Conservation (phyloP, 305 asterid species). For the Solanum aculeatissimum region DNA sequence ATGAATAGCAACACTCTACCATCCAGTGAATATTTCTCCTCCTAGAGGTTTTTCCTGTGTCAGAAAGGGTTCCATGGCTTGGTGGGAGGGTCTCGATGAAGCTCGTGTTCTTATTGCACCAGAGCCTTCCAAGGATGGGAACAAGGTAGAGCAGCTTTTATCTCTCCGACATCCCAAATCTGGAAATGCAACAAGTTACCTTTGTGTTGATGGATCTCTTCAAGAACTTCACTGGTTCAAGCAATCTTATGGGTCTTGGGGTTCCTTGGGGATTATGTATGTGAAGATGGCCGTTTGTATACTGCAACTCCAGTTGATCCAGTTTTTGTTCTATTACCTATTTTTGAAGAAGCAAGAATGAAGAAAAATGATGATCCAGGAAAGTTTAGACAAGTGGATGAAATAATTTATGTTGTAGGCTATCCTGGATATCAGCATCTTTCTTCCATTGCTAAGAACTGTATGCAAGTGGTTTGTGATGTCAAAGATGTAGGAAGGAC, state of each 20-base stretch:
- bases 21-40: not conserved
- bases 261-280: conserved; percentile 90
- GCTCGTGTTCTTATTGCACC: conserved; percentile 64
- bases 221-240: conserved; percentile 87
- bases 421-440: conserved; percentile 69
- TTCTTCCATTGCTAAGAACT: conserved; percentile 48
- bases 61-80: conserved; percentile 41
- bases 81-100: conserved; percentile 59
- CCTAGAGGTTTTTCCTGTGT: not conserved
- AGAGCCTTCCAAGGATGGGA: conserved; percentile 37
- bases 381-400: conserved; percentile 88
- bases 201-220: conserved; percentile 37
- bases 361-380: conserved; percentile 79
- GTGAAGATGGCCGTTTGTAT: conserved; percentile 88
- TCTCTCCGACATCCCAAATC: conserved; percentile 84
- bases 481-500: conserved; percentile 66
- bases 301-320: conserved; percentile 91
- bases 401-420: conserved; percentile 53
- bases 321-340: conserved; percentile 75
- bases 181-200: conserved; percentile 53
- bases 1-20: no score
- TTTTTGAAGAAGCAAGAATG: conserved; percentile 91
- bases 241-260: conserved; percentile 84
- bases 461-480: conserved; percentile 90
- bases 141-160: conserved; percentile 30